Evolutionary conservation across 352 stramenopile species (phyloP).

Genomic region (Globisporangium radiosum): DNA sequence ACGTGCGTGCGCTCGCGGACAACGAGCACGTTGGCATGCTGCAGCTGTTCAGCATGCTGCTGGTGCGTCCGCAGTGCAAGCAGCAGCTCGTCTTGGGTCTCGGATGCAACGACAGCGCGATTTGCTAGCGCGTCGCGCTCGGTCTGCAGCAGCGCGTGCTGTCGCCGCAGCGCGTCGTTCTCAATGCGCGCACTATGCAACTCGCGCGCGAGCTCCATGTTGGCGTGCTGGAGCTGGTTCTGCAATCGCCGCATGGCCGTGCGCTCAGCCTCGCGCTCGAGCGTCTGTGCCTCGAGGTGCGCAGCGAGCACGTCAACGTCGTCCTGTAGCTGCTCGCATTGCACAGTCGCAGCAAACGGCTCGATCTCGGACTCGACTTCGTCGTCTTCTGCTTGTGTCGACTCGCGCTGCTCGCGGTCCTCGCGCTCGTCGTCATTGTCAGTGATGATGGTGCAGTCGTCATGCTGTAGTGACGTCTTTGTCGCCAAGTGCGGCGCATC

Average conservation of each 20-base stretch:
- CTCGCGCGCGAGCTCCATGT: conserved; percentile 23
- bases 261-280: conserved; percentile 19
- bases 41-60: conserved; percentile 25
- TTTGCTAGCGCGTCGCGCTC: conserved; percentile 23
- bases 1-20: conserved; percentile 24
- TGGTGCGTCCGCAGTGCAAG: conserved; percentile 35
- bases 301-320: conserved; percentile 50
- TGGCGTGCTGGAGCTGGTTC: conserved; percentile 14
- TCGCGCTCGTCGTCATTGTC: conserved; percentile 1
- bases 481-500: too few species aligned
- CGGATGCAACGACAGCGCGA: conserved; percentile 15
- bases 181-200: conserved; percentile 33
- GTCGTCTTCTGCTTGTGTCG: conserved; percentile 8
- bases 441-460: background rate
- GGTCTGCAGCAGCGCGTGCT: conserved; percentile 19
- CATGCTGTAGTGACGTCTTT: too few species aligned
- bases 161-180: conserved; percentile 35
- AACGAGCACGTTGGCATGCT: conserved; percentile 15
- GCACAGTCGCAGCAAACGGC: conserved; percentile 7
- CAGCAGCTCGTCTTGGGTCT: conserved; percentile 50
- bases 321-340: conserved; percentile 38
- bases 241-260: conserved; percentile 7
- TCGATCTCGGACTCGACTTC: background rate
- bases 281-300: conserved; percentile 42
- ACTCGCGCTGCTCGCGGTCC: conserved; percentile 11